Evolutionary conservation across 176 grass and related monocot species (phyloP).

Genomic region (Triticum monococcum): DNA sequence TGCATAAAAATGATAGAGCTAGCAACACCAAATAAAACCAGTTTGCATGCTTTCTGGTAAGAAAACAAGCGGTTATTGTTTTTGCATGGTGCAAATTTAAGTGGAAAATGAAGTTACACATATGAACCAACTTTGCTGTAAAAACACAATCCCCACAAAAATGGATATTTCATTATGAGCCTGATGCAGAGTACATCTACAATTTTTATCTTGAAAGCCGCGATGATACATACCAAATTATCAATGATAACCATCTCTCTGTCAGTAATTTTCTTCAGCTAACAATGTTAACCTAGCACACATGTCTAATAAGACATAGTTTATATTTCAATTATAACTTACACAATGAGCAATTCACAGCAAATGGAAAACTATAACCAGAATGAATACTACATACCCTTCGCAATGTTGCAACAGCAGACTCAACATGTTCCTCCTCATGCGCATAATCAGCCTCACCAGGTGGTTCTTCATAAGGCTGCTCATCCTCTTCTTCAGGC

Average conservation of each 20-base stretch:
- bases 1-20: neutral
- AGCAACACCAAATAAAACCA: neutral
- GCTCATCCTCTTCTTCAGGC: slow-evolving; percentile 85
- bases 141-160: neutral
- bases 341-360: neutral
- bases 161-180: neutral
- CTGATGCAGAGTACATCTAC: neutral
- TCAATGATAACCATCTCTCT: slow-evolving; percentile 15
- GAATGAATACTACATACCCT: slow-evolving; percentile 42
- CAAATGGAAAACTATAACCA: neutral
- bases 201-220: neutral
- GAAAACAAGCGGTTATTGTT: neutral
- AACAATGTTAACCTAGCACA: neutral
- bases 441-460: slow-evolving; percentile 56
- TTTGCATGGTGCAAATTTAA: neutral
- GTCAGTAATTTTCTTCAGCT: neutral
- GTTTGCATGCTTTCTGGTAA: neutral
- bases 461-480: slow-evolving; percentile 54
- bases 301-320: neutral
- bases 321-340: neutral
- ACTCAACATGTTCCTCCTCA: slow-evolving; percentile 77
- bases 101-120: neutral
- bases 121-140: neutral
- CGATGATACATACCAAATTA: neutral
- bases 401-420: slow-evolving; percentile 69